Base-by-base conservation (phyloP, 2,329 filamentous ascomycete genomes). In the Alternaria incomplexa region DNA sequence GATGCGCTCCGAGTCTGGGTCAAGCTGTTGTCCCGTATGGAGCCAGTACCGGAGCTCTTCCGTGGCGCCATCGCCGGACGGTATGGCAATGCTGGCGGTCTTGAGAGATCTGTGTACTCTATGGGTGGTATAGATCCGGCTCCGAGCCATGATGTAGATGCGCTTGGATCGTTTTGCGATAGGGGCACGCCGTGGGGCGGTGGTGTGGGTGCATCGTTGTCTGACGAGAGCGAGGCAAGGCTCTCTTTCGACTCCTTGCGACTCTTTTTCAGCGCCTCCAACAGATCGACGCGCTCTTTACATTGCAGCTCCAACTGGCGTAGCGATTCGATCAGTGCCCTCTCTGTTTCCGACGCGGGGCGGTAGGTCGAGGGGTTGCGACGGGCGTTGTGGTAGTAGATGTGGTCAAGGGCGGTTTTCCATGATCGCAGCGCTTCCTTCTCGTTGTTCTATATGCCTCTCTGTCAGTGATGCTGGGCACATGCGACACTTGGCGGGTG, bases 351-450 rank as follows among this genome's bases (percentile, higher is more conserved):
- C 54, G 89, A 90, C 73, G 89, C 89, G 20, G 93, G 89, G 12
- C 85, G 83, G 76, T 92, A 92, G 65, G 86, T 89, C 50, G 89
- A 85, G 48, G 91, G 87, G 45, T 92, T 85, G 75, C 89, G 90
- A 78, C 91, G 92, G 62, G 92, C 89, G 79, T 93, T 91, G 81
- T 96, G 91, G 74, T 94, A 92, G 78, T 92, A 91, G 73, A 99
- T 97, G 67, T 94, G 91, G 68, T 95, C 91, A 58, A 98, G 90
- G 5, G 94, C 95, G 62, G 89, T 88, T 77, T 89, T 91, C 96
- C 96, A 99, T 76, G 93, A 94, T 74, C 93, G 88, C 79, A 97
- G 87, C 13, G 96, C 95, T 85, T 98, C 95, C 61, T 87, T 84
- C 82, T 98, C 94, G 78, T 97, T 95, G 70, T 93, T 93, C 93